Evolutionary conservation across 176 grass and related monocot species (phyloP).

Genomic region (Cenchrus americanus): DNA sequence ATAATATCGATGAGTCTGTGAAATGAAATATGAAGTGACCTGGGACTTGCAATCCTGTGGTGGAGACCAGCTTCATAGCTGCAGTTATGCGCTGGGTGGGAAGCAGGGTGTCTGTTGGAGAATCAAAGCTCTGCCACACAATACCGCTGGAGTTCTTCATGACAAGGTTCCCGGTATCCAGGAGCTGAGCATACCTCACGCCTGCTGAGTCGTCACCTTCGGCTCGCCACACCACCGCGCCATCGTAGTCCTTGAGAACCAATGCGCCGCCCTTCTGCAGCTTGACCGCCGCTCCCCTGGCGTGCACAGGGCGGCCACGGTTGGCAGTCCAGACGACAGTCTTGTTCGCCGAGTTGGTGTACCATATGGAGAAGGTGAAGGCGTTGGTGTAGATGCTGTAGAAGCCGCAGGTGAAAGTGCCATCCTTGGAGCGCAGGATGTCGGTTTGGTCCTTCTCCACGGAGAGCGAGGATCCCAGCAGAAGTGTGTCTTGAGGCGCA

Average conservation of each 20-base stretch:
- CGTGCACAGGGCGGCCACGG: no score
- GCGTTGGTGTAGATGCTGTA: no score
- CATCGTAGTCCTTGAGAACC: no score
- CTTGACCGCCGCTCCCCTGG: no score
- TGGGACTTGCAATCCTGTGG: background rate
- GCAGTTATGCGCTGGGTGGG: background rate
- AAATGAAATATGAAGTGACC: background rate
- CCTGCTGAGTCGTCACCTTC: no score
- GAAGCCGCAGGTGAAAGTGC: no score
- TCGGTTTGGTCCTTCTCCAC: background rate
- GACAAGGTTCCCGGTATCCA: background rate
- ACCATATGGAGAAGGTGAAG: no score
- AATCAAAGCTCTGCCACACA: slow-evolving; percentile 11
- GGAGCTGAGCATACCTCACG: background rate
- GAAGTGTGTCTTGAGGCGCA: background rate
- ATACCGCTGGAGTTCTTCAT: background rate
- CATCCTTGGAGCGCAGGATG: no score
- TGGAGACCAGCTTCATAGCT: slow-evolving; percentile 4
- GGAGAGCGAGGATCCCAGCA: background rate
- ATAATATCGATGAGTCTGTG: background rate
- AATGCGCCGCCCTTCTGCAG: no score
- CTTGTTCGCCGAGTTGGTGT: no score
- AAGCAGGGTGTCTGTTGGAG: background rate
- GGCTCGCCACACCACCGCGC: no score
- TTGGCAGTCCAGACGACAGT: no score